A percentile compares a stretch with the other conserved stretches of the same genome.
Evolutionary conservation across 352 stramenopile genomes (phyloP).

Genomic region (Pythium plurisporium): DNA sequence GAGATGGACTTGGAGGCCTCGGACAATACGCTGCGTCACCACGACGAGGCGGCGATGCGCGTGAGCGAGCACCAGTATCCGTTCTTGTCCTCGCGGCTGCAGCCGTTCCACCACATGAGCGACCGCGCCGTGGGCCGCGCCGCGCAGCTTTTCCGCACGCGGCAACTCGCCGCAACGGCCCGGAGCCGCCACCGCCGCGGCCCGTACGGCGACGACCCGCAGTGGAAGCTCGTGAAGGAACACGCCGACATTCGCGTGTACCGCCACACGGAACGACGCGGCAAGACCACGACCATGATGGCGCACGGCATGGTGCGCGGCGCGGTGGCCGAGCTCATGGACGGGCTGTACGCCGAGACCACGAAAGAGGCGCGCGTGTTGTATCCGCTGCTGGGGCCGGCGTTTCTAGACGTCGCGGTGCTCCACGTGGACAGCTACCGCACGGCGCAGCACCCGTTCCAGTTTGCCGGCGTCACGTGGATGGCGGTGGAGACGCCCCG

Average conservation of each 20-base stretch:
- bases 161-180: background rate
- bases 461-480: slow-evolving; percentile 75
- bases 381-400: slow-evolving; percentile 51
- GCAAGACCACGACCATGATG: slow-evolving; percentile 48
- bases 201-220: background rate
- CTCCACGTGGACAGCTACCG: slow-evolving; percentile 64
- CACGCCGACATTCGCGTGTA: slow-evolving; percentile 62
- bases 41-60: slow-evolving; percentile 20
- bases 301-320: slow-evolving; percentile 58
- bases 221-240: slow-evolving; percentile 69
- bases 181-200: no score
- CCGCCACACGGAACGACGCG: slow-evolving; percentile 34
- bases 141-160: slow-evolving; percentile 5
- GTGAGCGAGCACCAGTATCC: slow-evolving; percentile 23
- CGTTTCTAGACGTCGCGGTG: slow-evolving; percentile 52
- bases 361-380: slow-evolving; percentile 61
- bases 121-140: slow-evolving; percentile 16
- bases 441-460: slow-evolving; percentile 52
- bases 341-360: slow-evolving; percentile 70
- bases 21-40: slow-evolving; percentile 12
- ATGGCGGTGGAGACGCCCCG: slow-evolving; percentile 50
- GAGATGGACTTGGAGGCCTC: slow-evolving; percentile 20
- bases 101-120: slow-evolving; percentile 23
- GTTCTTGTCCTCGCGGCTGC: slow-evolving; percentile 21
- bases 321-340: slow-evolving; percentile 66